A percentile compares a stretch with the other conserved stretches of the same genome.
phyloP scores from a whole-genome alignment of 345 rosid genomes.

The Bruguiera parviflora region DNA sequence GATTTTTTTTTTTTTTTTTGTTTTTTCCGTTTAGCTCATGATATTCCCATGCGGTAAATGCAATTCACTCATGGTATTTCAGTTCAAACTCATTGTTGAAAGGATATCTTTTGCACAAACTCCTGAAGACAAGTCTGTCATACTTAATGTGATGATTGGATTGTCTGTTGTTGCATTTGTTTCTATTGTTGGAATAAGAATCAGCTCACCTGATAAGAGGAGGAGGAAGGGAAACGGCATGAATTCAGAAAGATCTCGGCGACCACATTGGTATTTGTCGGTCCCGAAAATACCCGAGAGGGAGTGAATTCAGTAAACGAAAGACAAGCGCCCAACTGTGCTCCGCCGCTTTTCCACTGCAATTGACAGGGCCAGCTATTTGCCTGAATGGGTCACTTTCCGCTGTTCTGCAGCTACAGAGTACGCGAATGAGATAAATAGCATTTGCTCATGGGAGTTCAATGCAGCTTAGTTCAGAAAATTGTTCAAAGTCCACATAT shows the following conservation, averaged over 20 bases:
- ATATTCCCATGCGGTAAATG: neutral
- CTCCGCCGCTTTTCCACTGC: neutral
- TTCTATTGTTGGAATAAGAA: too few relatives aligned
- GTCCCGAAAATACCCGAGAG: too few relatives aligned
- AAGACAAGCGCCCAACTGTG: neutral
- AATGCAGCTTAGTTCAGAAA: neutral
- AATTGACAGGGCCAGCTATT: constrained; percentile 2
- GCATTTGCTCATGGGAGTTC: neutral
- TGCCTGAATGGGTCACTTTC: constrained; percentile 24
- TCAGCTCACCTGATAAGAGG: too few relatives aligned
- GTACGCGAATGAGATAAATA: neutral
- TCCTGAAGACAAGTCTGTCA: neutral
- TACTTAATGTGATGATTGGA: too few relatives aligned
- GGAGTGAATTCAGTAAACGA: too few relatives aligned
- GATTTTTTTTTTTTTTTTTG: too few relatives aligned
- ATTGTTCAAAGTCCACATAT: neutral
- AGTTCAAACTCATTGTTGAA: neutral
- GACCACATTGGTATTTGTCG: too few relatives aligned
- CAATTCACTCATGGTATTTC: neutral
- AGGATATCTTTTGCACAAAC: too few relatives aligned
- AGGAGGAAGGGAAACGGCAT: neutral
- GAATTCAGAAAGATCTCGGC: too few relatives aligned
- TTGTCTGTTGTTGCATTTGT: too few relatives aligned
- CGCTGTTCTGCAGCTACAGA: constrained; percentile 20
- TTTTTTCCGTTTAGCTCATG: neutral